Evolutionary conservation across 495 filamentous ascomycete genomes (phyloP), one percentile per base, ranked within the genome.

Genomic region (Delitschia confertaspora): DNA sequence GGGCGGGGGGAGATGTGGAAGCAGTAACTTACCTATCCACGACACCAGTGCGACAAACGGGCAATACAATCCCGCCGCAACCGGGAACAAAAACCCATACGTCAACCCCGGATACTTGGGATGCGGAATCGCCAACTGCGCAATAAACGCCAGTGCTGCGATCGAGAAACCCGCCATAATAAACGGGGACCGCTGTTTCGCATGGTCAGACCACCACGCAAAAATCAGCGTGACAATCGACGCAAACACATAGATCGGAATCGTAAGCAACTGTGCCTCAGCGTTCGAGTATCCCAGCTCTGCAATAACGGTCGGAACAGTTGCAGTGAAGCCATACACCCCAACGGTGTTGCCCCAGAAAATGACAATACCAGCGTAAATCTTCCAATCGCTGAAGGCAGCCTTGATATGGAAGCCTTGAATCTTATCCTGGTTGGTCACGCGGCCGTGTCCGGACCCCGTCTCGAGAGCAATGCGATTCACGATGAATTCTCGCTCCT

Each of bases 291-390:
- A 55, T n/a, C 47, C 51, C 4, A 55, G 47, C 3, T 27, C 37
- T 2, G 42, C 30, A 33, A 50, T 49, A 26, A 54, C 45, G 17
- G 51, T 54, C 20, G 51, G 51, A 1, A 49, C 45, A 8, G 45
- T 49, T 2, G 9, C 6, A 26, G 20, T 22, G 20, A 8, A 34
- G 16, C 82, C 85, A 57, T 55, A 55, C 1, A 50, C 45, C 14
- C 42, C 46, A n/a, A 42, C 31, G 6, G 52, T 46, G 22, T 55
- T 55, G 0, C 46, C 46, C 46, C 46, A 55, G 24, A 50, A 51
- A 16, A 55, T 40, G 6, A 47, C 30, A 4, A 46, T 36, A 20
- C 23, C 47, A 16, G 26, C 31, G 27, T 39, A 55, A 6, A 50
- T 33, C 18, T 47, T 55, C 52, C 41, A 46, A 20, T 55, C 52